Percentiles rank a stretch among this genome's conserved stretches.
Evolutionary conservation across 768 basidiomycete genomes (phyloP).

Genomic region (Leccinum sublutescens): DNA sequence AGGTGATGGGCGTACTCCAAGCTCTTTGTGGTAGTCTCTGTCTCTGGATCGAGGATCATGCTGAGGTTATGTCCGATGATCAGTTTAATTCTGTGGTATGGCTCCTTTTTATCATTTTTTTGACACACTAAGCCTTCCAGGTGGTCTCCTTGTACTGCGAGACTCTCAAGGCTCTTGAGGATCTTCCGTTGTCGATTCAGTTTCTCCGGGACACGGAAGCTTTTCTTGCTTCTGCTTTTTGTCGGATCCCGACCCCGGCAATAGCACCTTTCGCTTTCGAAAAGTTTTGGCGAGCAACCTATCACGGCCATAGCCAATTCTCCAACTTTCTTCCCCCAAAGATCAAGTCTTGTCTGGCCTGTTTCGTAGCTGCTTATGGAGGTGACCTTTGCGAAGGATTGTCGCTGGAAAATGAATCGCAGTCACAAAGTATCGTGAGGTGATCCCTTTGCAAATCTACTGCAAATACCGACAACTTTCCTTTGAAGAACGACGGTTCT

Average conservation of each 20-base stretch:
- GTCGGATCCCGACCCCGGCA: constrained; percentile 44
- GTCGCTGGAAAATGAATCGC: constrained; percentile 37
- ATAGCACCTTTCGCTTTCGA: constrained; percentile 53
- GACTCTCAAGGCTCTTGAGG: constrained; percentile 40
- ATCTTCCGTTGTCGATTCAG: constrained; percentile 39
- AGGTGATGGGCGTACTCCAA: constrained; percentile 37
- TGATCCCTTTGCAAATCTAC: constrained; percentile 10
- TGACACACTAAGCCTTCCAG: constrained; percentile 15
- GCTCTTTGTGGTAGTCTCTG: constrained; percentile 40
- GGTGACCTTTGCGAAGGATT: constrained; percentile 47
- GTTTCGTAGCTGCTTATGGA: constrained; percentile 46
- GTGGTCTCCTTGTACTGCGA: constrained; percentile 43
- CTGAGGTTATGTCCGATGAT: constrained; percentile 37
- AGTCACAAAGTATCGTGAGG: constrained; percentile 34
- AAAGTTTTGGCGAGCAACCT: constrained; percentile 58
- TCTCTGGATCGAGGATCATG: constrained; percentile 54
- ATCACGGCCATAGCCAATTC: constrained; percentile 42
- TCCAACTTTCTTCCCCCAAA: constrained; percentile 38
- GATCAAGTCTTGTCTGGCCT: constrained; percentile 45
- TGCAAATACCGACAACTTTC: constrained; percentile 12
- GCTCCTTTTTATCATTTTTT: constrained; percentile 6
- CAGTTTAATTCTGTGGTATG: constrained; percentile 52
- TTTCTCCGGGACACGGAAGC: constrained; percentile 41
- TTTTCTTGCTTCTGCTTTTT: constrained; percentile 53
- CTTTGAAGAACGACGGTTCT: constrained; percentile 16